Base-by-base conservation (phyloP, 441 rosid species). In the Aquilaria agallochum region DNA sequence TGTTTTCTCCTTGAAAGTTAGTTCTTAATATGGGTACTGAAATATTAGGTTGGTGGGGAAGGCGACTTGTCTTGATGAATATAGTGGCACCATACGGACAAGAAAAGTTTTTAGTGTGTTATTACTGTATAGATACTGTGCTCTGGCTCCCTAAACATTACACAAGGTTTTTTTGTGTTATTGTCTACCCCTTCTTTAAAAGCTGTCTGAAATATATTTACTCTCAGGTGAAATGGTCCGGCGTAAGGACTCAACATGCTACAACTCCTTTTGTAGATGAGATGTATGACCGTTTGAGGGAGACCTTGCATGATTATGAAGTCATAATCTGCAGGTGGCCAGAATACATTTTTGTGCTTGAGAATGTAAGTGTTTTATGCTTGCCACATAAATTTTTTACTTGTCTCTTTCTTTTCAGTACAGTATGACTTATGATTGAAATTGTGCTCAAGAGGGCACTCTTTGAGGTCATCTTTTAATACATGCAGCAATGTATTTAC, bases 321-420 rank as follows among this genome's bases (percentile, higher is more conserved):
- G 87, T 95, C 66, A 89, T 91, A 73, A 95, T 89, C 59, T 84
- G 94, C 79, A 79, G 97, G 65, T 95, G 99, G 99, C 99, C 99
- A 49, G 96, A 91, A 58, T 95, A 95, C 71, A 80, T 86, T 65
- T 87, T 91, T 63, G 96, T 82, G 72, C 83, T 95, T 46, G 99
- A 95, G 76, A 85, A 86, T 78, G 99, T 94, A 87, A 44, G 96
- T 78, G 9, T 40, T 6, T 40, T 10, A 40, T 40, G 45, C 9
- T 40, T 10, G 9, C 45, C 9, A 40, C 27, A 20, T 20, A 20
- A 20, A 20, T 20, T 20, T 20, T 20, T 20, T 20, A 20, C 27
- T 20, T 20, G 27, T 20, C 1, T 20, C 27, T 20, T 20, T 20
- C 27, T 20, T 20, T 20, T 20, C 27, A 20, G 27, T 20, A 20